These are phyloP conservation scores for Sporothrix pseudoabietina DNA, from an alignment of 2,329 filamentous ascomycete species.

Conservation along the genomic window DNA sequence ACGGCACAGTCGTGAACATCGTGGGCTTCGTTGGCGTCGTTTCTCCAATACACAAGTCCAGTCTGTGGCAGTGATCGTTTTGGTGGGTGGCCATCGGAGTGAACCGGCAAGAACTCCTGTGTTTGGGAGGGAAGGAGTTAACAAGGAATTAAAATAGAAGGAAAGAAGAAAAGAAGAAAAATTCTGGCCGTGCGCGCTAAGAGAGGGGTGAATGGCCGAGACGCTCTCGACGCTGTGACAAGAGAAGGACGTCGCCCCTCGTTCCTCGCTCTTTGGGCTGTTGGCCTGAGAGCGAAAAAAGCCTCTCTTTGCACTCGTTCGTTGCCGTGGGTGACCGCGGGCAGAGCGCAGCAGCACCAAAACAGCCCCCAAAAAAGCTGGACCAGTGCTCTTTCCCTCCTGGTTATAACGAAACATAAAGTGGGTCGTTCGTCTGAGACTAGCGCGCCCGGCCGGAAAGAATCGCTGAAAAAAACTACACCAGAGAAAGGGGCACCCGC, in stretches of 20 bases:
- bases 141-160: not conserved
- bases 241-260: not conserved
- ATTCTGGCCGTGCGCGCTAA: slow-evolving; percentile 24
- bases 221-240: not conserved
- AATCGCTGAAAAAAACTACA: slow-evolving; percentile 53
- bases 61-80: slow-evolving; percentile 11
- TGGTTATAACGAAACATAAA: slow-evolving; percentile 27
- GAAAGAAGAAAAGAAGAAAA: not conserved
- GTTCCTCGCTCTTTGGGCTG: not conserved
- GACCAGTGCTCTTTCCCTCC: slow-evolving; percentile 20
- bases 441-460: slow-evolving; percentile 49
- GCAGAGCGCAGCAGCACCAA: not conserved
- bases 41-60: not conserved
- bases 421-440: slow-evolving; percentile 30
- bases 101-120: slow-evolving; percentile 27
- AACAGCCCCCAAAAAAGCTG: not conserved
- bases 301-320: not conserved
- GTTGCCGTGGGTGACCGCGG: slow-evolving; percentile 32
- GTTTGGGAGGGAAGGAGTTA: not conserved
- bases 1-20: not conserved
- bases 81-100: slow-evolving; percentile 27
- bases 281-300: slow-evolving; percentile 30
- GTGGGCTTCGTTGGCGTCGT: not conserved
- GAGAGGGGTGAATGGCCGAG: slow-evolving; percentile 6
- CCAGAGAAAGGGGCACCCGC: slow-evolving; percentile 24